A percentile compares a stretch with the other conserved stretches of the same genome.
These are phyloP conservation scores for Prunus armeniaca DNA, from an alignment of 306 rosid genomes.

Conservation along the genomic window DNA sequence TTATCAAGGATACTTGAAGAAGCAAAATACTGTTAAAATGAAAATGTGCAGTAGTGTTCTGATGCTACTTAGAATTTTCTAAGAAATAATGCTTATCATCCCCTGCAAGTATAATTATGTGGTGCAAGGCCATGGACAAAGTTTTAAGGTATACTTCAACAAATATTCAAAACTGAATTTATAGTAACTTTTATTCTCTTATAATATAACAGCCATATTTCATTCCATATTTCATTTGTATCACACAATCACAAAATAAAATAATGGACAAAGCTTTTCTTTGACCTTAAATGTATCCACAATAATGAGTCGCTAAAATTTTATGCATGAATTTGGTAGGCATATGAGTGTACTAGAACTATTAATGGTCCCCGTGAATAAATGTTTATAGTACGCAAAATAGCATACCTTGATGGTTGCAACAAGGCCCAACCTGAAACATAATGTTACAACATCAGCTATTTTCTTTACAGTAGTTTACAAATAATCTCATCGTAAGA, in stretches of 20 bases:
- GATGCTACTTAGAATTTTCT: background rate
- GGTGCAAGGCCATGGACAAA: background rate
- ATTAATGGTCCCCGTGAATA: background rate
- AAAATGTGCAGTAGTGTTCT: too few relatives aligned
- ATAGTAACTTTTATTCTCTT: too few relatives aligned
- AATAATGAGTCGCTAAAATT: background rate
- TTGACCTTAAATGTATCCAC: background rate
- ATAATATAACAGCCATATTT: background rate
- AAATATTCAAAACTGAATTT: background rate
- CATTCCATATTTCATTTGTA: constrained; percentile 10
- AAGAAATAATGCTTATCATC: background rate
- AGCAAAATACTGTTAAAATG: too few relatives aligned
- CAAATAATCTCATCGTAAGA: constrained; percentile 3
- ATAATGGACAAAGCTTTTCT: background rate
- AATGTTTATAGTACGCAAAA: constrained; percentile 2
- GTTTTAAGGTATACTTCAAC: background rate
- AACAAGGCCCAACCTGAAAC: constrained; percentile 96
- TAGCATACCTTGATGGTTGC: constrained; percentile 87
- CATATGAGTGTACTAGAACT: background rate
- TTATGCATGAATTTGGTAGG: background rate
- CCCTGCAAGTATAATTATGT: background rate
- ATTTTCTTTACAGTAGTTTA: background rate
- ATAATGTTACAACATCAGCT: constrained; percentile 35
- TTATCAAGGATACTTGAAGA: background rate
- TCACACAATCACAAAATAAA: background rate